A percentile compares a stretch with the other conserved stretches of the same genome.
Evolutionary conservation across 306 rosid species (phyloP).

Genomic region (Vigna unguiculata): DNA sequence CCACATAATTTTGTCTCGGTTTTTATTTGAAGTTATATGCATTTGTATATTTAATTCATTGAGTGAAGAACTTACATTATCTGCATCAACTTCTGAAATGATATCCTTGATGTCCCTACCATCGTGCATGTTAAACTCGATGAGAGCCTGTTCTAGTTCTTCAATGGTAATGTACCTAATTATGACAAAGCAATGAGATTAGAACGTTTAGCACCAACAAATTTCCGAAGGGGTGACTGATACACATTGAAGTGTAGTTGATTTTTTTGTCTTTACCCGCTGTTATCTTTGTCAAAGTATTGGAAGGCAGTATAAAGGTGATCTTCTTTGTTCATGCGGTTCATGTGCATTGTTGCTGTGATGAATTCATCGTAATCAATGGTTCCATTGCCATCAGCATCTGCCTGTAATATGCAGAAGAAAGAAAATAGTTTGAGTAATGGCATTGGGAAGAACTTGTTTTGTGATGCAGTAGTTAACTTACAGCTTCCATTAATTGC

Average conservation of each 20-base stretch:
- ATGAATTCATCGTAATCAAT: constrained; percentile 98
- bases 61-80: constrained; percentile 67
- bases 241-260: constrained; percentile 6
- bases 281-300: constrained; percentile 87
- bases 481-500: constrained; percentile 97
- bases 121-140: constrained; percentile 85
- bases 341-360: constrained; percentile 96
- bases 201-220: constrained; percentile 22
- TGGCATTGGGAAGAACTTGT: not conserved
- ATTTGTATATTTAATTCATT: not conserved
- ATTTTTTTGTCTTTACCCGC: constrained; percentile 69
- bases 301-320: constrained; percentile 98
- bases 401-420: constrained; percentile 66
- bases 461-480: constrained; percentile 17
- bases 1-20: not conserved
- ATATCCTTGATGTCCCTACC: constrained; percentile 86
- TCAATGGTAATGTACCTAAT: constrained; percentile 82
- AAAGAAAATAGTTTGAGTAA: not conserved
- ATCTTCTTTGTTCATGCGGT: constrained; percentile 93
- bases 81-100: constrained; percentile 83
- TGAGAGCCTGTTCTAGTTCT: constrained; percentile 93
- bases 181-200: not conserved
- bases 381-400: constrained; percentile 96
- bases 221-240: not conserved
- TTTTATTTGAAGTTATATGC: no score